These are phyloP conservation scores for Apiospora sp. DNA, from an alignment of 2,329 filamentous ascomycete species.

Conservation along the genomic window DNA sequence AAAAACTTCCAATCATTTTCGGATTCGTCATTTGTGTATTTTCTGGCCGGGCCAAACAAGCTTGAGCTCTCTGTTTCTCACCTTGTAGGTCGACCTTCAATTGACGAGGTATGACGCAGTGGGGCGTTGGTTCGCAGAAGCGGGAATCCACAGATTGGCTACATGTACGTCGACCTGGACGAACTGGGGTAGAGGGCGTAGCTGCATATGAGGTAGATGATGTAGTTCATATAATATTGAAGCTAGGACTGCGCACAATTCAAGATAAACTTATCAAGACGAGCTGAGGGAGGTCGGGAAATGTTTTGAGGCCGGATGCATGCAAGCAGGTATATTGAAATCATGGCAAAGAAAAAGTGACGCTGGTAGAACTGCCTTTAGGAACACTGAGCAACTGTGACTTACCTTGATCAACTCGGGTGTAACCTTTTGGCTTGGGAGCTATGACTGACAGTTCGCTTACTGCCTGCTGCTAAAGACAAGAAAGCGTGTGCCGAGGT, in stretches of 20 bases:
- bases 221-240: background rate
- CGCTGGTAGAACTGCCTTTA: background rate
- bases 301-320: background rate
- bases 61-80: background rate
- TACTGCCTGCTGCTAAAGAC: background rate
- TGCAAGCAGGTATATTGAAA: background rate
- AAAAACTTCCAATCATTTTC: background rate
- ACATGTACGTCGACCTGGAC: background rate
- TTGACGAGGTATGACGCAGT: conserved; percentile 15
- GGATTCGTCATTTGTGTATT: background rate
- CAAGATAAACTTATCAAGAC: background rate
- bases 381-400: background rate
- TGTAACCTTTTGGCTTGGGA: background rate
- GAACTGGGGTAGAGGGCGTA: background rate
- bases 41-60: background rate
- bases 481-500: background rate
- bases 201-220: conserved; percentile 1
- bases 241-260: background rate
- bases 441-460: background rate
- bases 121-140: background rate
- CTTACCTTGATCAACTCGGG: background rate
- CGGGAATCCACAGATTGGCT: conserved; percentile 12
- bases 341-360: background rate
- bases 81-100: background rate
- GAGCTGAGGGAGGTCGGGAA: background rate